These are phyloP conservation scores for Zangia roseola DNA, from an alignment of 768 basidiomycete species.

Conservation along the genomic window DNA sequence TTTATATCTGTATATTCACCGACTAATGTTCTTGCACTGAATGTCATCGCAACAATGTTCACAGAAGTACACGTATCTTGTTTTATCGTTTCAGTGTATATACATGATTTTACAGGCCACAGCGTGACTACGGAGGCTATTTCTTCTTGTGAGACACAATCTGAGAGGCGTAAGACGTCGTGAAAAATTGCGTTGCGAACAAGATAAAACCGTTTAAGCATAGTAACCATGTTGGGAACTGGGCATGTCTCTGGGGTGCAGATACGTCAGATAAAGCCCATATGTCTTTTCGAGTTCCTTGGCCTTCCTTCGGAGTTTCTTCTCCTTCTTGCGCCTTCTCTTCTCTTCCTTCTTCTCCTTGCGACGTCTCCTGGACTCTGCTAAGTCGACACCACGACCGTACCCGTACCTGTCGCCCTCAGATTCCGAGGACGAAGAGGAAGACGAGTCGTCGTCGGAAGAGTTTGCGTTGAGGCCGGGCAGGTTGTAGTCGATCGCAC, in stretches of 20 bases:
- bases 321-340: slow-evolving; percentile 61
- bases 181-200: neutral
- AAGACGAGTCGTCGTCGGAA: slow-evolving; percentile 38
- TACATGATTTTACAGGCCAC: slow-evolving; percentile 13
- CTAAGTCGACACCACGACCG: slow-evolving; percentile 43
- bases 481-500: slow-evolving; percentile 53
- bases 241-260: slow-evolving; percentile 35
- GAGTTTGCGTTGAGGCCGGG: slow-evolving; percentile 46
- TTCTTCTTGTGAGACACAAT: neutral
- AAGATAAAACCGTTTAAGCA: slow-evolving; percentile 3
- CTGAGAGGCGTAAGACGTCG: neutral
- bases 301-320: slow-evolving; percentile 56
- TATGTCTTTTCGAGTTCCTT: slow-evolving; percentile 64
- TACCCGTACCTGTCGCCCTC: slow-evolving; percentile 48
- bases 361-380: slow-evolving; percentile 52
- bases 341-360: slow-evolving; percentile 59
- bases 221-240: slow-evolving; percentile 30
- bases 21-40: slow-evolving; percentile 8
- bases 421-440: slow-evolving; percentile 40
- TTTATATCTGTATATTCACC: slow-evolving; percentile 22
- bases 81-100: slow-evolving; percentile 15
- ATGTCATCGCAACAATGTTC: neutral
- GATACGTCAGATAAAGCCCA: slow-evolving; percentile 57
- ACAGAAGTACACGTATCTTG: slow-evolving; percentile 4
- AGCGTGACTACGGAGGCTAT: too few species aligned